phyloP scores from a whole-genome alignment of 495 filamentous ascomycete genomes.

The Penicillium soppii region DNA sequence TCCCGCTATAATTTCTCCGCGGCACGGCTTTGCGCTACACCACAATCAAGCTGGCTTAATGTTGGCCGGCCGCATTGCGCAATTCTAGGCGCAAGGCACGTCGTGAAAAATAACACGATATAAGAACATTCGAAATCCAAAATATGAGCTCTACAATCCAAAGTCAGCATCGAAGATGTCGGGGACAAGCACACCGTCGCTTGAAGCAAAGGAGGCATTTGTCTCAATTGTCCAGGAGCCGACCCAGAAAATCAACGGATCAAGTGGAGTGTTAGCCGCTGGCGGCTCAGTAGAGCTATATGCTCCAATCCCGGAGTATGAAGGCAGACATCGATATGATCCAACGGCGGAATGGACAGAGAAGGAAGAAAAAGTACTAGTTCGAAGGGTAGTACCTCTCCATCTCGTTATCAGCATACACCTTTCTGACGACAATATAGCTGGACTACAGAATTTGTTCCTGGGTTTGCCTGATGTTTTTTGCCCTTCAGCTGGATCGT shows the following conservation, averaged over 20 bases:
- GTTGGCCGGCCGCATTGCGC: background rate
- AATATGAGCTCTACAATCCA: background rate
- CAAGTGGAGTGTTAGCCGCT: background rate
- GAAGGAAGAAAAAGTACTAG: constrained; percentile 55
- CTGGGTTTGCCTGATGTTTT: constrained; percentile 69
- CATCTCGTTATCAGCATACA: background rate
- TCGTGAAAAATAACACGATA: background rate
- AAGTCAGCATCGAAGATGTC: background rate
- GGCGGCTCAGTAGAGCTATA: constrained; percentile 1
- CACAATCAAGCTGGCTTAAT: background rate
- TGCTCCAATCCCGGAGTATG: constrained; percentile 22
- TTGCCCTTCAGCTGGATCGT: constrained; percentile 67
- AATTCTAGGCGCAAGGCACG: background rate
- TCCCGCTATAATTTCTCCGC: background rate
- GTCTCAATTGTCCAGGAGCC: background rate
- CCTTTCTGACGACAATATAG: constrained; percentile 21
- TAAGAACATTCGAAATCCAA: background rate
- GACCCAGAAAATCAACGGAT: background rate
- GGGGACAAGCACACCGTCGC: background rate
- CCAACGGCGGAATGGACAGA: constrained; percentile 59
- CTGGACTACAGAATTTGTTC: constrained; percentile 45
- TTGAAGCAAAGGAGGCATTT: background rate
- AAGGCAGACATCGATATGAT: constrained; percentile 54
- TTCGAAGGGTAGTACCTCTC: constrained; percentile 44
- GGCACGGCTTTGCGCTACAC: background rate